Percentiles rank a stretch among this genome's conserved stretches.
phyloP scores from a whole-genome alignment of 768 basidiomycete species.

The Termitomyces sp. region DNA sequence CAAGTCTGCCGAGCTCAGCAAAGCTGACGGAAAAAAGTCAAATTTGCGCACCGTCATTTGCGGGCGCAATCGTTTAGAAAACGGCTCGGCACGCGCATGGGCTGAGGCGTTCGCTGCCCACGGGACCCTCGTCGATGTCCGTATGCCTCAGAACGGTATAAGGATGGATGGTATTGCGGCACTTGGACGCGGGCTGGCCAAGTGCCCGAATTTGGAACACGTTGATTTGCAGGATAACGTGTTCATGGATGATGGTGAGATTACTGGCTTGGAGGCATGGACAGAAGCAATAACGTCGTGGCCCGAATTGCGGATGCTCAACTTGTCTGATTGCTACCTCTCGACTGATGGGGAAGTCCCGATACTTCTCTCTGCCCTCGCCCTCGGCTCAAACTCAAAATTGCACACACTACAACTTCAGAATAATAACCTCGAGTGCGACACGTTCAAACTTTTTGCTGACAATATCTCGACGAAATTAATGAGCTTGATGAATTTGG shows the following conservation, averaged over 20 bases:
- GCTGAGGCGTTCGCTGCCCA: conserved; percentile 86
- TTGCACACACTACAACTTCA: conserved; percentile 78
- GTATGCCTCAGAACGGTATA: conserved; percentile 98
- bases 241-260: conserved; percentile 57
- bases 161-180: conserved; percentile 84
- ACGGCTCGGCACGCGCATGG: conserved; percentile 80
- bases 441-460: conserved; percentile 63
- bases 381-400: conserved; percentile 64
- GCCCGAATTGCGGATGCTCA: conserved; percentile 69
- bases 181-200: conserved; percentile 68
- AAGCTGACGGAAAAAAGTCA: conserved; percentile 61
- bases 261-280: conserved; percentile 47
- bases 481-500: conserved; percentile 55
- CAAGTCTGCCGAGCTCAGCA: conserved; percentile 65
- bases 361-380: conserved; percentile 52
- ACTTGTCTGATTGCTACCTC: conserved; percentile 90
- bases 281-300: conserved; percentile 63
- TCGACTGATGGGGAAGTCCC: conserved; percentile 78
- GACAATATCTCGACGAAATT: conserved; percentile 58
- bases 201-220: conserved; percentile 58
- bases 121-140: conserved; percentile 73
- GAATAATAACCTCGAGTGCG: conserved; percentile 83
- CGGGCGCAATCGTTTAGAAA: conserved; percentile 93
- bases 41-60: conserved; percentile 80
- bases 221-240: conserved; percentile 94